Base-by-base conservation (phyloP, 202 grass and related monocot genomes). In the Eragrostis tef region DNA sequence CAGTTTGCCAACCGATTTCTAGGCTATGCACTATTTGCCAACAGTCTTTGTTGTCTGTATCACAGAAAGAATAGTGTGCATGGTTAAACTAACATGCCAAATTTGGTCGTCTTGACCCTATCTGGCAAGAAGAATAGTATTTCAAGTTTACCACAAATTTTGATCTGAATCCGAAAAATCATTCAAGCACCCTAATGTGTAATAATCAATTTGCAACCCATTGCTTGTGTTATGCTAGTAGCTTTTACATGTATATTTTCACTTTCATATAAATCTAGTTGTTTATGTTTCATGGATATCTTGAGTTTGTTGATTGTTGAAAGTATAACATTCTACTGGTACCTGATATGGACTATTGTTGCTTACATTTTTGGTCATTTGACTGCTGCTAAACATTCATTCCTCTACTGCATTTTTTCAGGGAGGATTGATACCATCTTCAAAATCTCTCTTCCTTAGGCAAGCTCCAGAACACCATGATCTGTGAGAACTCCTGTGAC, bases 361-460 rank as follows among this genome's bases (percentile, higher is more conserved):
- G 34, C 54, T 64, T 26, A 64, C 24, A 70, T 64, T 86, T 86
- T 26, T 48, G 19, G 2, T 19, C 43, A n/a, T 20, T 7, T 15
- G 51, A 67, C 39, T 72, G 57, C 43, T 77, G 65, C 63, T 80
- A 24, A 39, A 78, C 53, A 76, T 48, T 21, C 50, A 41, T 84
- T 13, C 51, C 2, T 49, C 7, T 41, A 15, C 24, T 82, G 14
- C 3, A 1, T 62, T 64, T 79, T 67, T 84, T 79, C 83, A 90
- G 88, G 88, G 88, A 90, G 79, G 88, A 86, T 13, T 90, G 57
- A 89, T 26, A 26, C 19, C 64, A 54, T 87, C 51, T 41, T 31
- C 53, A 66, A 4, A 47, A 54, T 1, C n/a, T 51, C 29, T 63
- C 53, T 52, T n/a, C 5, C 5, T 17, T 12, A 74, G 50, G 77